These are phyloP conservation scores for Yamadazyma olivae DNA, from an alignment of 805 yeast species.

Conservation along the genomic window DNA sequence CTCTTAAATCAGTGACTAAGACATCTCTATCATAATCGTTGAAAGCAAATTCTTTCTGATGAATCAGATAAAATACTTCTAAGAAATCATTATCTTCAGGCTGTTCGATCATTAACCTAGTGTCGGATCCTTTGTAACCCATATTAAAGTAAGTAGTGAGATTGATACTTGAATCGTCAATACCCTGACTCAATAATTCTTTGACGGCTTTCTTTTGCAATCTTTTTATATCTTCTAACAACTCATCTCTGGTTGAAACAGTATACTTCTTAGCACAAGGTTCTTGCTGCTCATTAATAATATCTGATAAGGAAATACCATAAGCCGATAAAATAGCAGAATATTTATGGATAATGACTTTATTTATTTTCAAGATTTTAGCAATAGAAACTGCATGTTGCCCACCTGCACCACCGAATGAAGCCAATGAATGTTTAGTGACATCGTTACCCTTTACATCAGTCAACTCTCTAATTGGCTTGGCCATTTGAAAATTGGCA, in stretches of 20 bases:
- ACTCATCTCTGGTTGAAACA: constrained; percentile 20
- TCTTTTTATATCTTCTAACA: constrained; percentile 4
- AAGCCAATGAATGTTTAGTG: constrained; percentile 65
- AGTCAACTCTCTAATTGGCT: constrained; percentile 80
- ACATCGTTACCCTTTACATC: constrained; percentile 79
- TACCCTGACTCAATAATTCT: constrained; percentile 13
- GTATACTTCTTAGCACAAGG: constrained; percentile 54
- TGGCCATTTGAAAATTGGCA: constrained; percentile 85
- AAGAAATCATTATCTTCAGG: constrained; percentile 29
- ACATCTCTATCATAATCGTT: constrained; percentile 50
- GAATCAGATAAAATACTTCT: constrained; percentile 49
- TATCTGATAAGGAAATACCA: constrained; percentile 85
- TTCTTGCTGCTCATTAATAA: constrained; percentile 72
- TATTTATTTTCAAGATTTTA: constrained; percentile 60
- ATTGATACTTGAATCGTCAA: constrained; percentile 9
- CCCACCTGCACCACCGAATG: constrained; percentile 95
- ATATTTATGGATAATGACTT: constrained; percentile 72
- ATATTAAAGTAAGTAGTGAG: constrained; percentile 14
- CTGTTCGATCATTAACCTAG: constrained; percentile 23
- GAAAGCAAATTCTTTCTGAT: constrained; percentile 74
- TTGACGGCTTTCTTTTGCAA: constrained; percentile 9
- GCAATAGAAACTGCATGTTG: constrained; percentile 85
- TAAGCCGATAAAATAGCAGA: constrained; percentile 84
- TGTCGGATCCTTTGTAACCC: constrained; percentile 24
- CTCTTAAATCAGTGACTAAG: constrained; percentile 68